These are phyloP conservation scores for Neurospora sp. DNA, from an alignment of 495 filamentous ascomycete genomes.

Conservation along the genomic window DNA sequence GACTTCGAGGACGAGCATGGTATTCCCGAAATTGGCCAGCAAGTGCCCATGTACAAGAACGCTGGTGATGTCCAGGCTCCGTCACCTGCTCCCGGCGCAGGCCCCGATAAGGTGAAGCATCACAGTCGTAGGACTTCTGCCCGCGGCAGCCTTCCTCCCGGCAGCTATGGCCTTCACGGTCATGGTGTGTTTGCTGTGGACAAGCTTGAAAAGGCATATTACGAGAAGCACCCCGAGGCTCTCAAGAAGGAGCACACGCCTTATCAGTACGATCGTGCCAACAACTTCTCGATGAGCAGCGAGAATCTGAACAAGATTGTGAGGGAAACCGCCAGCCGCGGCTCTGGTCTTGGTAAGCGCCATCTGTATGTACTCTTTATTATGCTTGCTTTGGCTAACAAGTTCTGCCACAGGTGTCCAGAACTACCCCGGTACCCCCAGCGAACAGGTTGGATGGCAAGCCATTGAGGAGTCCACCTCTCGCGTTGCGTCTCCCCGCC, in stretches of 20 bases:
- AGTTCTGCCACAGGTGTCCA: conserved; percentile 29
- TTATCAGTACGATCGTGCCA: conserved; percentile 49
- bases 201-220: conserved; percentile 79
- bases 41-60: conserved; percentile 89
- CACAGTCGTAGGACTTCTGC: conserved; percentile 51
- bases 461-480: conserved; percentile 70
- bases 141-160: conserved; percentile 49
- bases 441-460: conserved; percentile 70
- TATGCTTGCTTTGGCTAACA: too few species aligned
- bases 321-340: conserved; percentile 53
- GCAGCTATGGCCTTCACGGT: conserved; percentile 79
- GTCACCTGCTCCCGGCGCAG: conserved; percentile 57
- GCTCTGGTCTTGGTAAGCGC: conserved; percentile 53
- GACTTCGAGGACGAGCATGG: conserved; percentile 61
- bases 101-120: conserved; percentile 43
- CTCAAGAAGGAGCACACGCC: conserved; percentile 54
- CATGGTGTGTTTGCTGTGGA: conserved; percentile 61
- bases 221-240: conserved; percentile 78
- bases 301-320: conserved; percentile 90
- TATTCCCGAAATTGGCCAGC: conserved; percentile 80
- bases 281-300: conserved; percentile 81
- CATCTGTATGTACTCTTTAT: too few species aligned
- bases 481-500: conserved; percentile 55
- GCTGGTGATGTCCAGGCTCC: conserved; percentile 96
- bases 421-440: conserved; percentile 53